phyloP scores from a whole-genome alignment of 495 filamentous ascomycete genomes.

The Astrocystis sublimbata region DNA sequence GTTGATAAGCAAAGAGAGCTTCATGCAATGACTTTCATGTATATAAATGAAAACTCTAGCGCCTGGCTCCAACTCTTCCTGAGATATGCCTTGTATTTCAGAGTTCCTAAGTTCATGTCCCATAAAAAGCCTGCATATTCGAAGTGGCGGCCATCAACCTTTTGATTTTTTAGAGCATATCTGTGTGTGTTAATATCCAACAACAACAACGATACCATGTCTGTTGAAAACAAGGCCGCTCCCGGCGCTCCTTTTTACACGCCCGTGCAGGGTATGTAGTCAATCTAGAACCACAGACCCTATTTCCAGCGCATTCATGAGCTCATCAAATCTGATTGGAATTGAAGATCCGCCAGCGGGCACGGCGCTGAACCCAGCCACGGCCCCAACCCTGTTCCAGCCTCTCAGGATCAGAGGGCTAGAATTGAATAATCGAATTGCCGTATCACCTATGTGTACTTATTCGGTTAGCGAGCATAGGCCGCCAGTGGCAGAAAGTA shows the following conservation, averaged over 20 bases:
- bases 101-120: background rate
- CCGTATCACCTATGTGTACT: conserved; percentile 64
- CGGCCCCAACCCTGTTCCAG: conserved; percentile 63
- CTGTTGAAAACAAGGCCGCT: conserved; percentile 32
- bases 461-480: too few relatives aligned
- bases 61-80: background rate
- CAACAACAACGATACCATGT: conserved; percentile 7
- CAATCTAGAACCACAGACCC: too few relatives aligned
- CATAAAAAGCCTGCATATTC: background rate
- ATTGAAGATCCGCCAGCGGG: conserved; percentile 54
- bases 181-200: background rate
- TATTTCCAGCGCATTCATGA: too few relatives aligned
- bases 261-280: too few relatives aligned
- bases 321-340: too few relatives aligned
- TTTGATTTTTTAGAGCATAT: background rate
- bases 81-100: background rate
- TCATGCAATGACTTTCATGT: background rate
- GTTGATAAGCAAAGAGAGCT: background rate
- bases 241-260: conserved; percentile 58
- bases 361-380: conserved; percentile 48
- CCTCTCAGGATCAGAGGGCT: conserved; percentile 66
- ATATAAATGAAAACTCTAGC: background rate
- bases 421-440: conserved; percentile 73
- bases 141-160: background rate
- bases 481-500: too few relatives aligned